Base-by-base conservation (phyloP, 2,329 filamentous ascomycete genomes). In the Colletotrichum agaves region DNA sequence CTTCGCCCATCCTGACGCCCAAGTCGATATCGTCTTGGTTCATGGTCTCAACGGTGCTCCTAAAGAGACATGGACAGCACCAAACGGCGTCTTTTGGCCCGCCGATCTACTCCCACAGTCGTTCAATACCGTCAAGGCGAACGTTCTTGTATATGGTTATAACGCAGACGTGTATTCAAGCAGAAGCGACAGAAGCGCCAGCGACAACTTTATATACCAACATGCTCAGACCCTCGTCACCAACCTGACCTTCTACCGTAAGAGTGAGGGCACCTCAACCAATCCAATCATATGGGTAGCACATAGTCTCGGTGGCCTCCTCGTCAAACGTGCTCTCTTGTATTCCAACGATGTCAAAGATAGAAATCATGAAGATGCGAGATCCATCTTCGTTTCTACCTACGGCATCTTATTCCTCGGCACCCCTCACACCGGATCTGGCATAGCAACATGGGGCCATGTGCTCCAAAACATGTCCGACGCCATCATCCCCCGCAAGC, bases 371-470 rank as follows among this genome's bases (percentile, higher is more conserved):
- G 87, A 92, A 68, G 85, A 91, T 62, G 84, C 88, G 39, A 86
- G 90, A 19, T 90, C 90, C 11, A 87, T 93, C 59, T 93, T 87
- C 71, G 85, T 93, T 10, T 93, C 90, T 1, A 94, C 92, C 0
- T 94, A 90, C 73, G 92, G 89, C 23, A 87, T 94, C 64, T 83
- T 94, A 37, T 94, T 94, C 75, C 83, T 94, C 31, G 92, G 91
- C 13, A 94, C 92, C 13, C 92, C 92, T 6, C 92, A 94, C 75
- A 87, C 85, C 17, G 91, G 91, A 8, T 88, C 90, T 2, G 89
- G 90, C 70, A 79, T 90, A 2, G 91, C 91, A 1, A 85, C 87
- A 72, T 93, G 90, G 90, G 91, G 88, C 0, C 79, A 85, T 11
- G 80, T 91, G 61, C 79, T 93, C 37, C 90, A 93, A 77, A 86